Conservation (phyloP, 495 filamentous ascomycete species). For the Penicillium lividum region DNA sequence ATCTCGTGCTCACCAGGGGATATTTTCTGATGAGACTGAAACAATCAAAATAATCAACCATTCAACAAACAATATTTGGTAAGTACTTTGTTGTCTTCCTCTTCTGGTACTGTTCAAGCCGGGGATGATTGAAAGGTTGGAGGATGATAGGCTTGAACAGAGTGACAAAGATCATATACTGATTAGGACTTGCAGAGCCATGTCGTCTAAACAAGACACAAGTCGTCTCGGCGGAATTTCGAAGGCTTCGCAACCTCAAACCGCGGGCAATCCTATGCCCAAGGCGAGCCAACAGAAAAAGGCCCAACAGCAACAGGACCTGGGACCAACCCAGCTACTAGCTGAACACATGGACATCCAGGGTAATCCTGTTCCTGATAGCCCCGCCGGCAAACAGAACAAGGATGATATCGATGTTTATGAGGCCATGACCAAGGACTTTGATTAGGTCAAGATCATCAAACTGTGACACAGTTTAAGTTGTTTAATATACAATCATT, state of each 20-base stretch:
- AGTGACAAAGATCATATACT: neutral
- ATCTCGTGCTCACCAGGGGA: neutral
- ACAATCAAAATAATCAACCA: neutral
- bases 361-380: constrained; percentile 41
- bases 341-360: constrained; percentile 32
- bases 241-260: constrained; percentile 26
- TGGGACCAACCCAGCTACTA: constrained; percentile 33
- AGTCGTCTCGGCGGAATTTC: neutral
- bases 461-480: neutral
- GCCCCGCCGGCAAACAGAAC: constrained; percentile 13
- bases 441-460: constrained; percentile 28
- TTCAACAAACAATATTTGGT: neutral
- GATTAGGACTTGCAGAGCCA: neutral
- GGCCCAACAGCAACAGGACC: constrained; percentile 8
- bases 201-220: neutral
- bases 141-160: neutral
- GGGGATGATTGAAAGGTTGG: neutral
- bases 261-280: constrained; percentile 9
- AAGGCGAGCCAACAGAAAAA: constrained; percentile 13
- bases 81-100: neutral
- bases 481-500: neutral
- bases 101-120: neutral
- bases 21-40: neutral
- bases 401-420: constrained; percentile 32
- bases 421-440: constrained; percentile 35